Conservation (phyloP, 805 yeast genomes). For the Lipomyces orientalis region DNA sequence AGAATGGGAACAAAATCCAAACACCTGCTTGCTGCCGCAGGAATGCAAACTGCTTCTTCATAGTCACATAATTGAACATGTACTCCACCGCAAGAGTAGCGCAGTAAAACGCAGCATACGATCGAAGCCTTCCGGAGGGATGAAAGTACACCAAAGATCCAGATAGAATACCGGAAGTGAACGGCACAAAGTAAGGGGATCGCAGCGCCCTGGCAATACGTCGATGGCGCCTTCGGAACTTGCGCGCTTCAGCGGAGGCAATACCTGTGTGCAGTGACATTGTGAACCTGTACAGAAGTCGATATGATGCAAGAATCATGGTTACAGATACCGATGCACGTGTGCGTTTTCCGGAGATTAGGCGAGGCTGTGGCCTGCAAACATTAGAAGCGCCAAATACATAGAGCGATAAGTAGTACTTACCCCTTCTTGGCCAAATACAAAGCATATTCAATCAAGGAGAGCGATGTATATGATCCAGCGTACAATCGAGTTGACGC, state of each 20-base stretch:
- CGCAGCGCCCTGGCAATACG: conserved; percentile 19
- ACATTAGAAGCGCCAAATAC: not conserved
- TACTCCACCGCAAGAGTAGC: conserved; percentile 47
- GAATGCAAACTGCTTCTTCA: conserved; percentile 44
- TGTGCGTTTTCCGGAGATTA: not conserved
- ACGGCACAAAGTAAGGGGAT: conserved; percentile 29
- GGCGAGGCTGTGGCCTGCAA: not conserved
- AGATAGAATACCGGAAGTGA: conserved; percentile 40
- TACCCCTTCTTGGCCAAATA: not conserved
- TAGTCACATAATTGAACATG: conserved; percentile 46
- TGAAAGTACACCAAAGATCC: conserved; percentile 40
- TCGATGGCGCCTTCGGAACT: conserved; percentile 28
- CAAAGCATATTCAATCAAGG: conserved; percentile 2
- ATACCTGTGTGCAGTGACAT: conserved; percentile 20
- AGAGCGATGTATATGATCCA: not conserved
- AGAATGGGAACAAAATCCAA: conserved; percentile 51
- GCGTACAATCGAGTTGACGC: not conserved
- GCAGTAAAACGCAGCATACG: conserved; percentile 45
- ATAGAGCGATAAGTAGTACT: not conserved
- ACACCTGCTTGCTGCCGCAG: conserved; percentile 48
- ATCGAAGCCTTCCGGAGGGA: conserved; percentile 41
- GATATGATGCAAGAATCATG: conserved; percentile 20
- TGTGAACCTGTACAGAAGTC: conserved; percentile 16
- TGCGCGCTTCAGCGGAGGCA: conserved; percentile 23
- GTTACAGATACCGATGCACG: conserved; percentile 14